These are phyloP conservation scores for Salicornia ramosissima DNA, from an alignment of 148 eudicot species.

Conservation along the genomic window DNA sequence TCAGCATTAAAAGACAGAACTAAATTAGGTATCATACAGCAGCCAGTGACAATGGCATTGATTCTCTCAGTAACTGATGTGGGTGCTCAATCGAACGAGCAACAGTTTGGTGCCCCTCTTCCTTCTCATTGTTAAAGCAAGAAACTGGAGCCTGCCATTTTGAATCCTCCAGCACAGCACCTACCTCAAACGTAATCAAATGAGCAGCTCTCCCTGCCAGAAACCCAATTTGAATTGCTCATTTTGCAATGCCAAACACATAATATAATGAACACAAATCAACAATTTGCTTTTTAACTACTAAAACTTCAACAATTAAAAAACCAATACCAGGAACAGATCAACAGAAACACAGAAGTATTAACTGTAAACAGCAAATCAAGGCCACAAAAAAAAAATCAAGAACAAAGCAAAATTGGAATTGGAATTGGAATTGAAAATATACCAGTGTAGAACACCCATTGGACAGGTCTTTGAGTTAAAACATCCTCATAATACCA, in stretches of 20 bases:
- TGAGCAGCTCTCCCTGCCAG: conserved; percentile 50
- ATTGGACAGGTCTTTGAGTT: conserved; percentile 53
- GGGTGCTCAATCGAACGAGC: neutral
- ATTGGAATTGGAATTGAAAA: neutral
- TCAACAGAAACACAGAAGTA: neutral
- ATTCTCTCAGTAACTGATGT: conserved; percentile 1
- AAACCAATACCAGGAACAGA: neutral
- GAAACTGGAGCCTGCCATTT: conserved; percentile 58
- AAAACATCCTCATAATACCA: conserved; percentile 57
- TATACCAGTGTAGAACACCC: conserved; percentile 53
- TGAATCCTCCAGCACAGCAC: conserved; percentile 54
- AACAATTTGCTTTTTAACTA: neutral
- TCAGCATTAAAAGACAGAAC: neutral
- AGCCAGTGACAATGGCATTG: neutral
- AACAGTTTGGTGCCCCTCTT: neutral
- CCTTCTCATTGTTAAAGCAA: conserved; percentile 36
- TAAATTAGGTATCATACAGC: neutral
- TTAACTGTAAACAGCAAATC: too few relatives aligned
- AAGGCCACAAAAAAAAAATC: too few relatives aligned
- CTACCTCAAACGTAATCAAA: conserved; percentile 66
- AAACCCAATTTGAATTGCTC: neutral
- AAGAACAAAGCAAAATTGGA: too few relatives aligned
- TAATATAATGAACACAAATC: neutral
- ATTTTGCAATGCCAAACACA: neutral
- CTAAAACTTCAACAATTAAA: neutral